Conservation (phyloP, 371 early-diverging fungal species). For the Mortierella sp. region DNA sequence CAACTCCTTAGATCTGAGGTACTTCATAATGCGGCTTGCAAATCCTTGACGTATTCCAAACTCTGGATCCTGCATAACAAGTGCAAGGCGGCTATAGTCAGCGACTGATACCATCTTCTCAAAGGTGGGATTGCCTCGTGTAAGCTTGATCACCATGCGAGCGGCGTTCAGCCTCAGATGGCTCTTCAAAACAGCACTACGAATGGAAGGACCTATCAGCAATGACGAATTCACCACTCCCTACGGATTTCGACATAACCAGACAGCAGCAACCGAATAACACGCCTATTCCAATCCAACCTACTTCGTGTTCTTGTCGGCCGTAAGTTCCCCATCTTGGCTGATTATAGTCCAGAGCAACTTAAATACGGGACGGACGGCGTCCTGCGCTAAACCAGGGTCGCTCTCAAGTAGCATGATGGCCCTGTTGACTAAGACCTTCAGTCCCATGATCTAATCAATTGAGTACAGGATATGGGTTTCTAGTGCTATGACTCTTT, state of each 20-base stretch:
- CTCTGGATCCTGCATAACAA: constrained; percentile 79
- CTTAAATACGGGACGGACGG: constrained; percentile 64
- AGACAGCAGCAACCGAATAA: too few relatives aligned
- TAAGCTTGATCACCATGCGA: constrained; percentile 73
- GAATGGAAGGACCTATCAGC: not conserved
- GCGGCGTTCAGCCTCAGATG: constrained; percentile 80
- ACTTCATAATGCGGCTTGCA: constrained; percentile 76
- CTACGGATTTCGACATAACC: too few relatives aligned
- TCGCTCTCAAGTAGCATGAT: constrained; percentile 56
- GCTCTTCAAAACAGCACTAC: constrained; percentile 52
- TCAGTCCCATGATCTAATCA: constrained; percentile 61
- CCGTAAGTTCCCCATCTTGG: constrained; percentile 65
- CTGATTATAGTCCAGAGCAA: constrained; percentile 67
- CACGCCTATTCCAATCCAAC: too few relatives aligned
- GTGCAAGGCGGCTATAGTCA: constrained; percentile 69
- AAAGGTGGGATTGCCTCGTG: constrained; percentile 59
- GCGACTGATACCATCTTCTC: constrained; percentile 63
- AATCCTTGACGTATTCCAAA: constrained; percentile 86
- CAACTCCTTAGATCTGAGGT: constrained; percentile 68
- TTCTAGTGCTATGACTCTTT: too few relatives aligned
- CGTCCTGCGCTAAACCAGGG: constrained; percentile 49
- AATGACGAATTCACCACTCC: not conserved
- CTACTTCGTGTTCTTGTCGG: constrained; percentile 56
- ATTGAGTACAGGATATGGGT: too few relatives aligned
- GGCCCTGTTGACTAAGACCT: constrained; percentile 67